Conservation (phyloP, 2,329 filamentous ascomycete species). For the Cordyceps cicadae region DNA sequence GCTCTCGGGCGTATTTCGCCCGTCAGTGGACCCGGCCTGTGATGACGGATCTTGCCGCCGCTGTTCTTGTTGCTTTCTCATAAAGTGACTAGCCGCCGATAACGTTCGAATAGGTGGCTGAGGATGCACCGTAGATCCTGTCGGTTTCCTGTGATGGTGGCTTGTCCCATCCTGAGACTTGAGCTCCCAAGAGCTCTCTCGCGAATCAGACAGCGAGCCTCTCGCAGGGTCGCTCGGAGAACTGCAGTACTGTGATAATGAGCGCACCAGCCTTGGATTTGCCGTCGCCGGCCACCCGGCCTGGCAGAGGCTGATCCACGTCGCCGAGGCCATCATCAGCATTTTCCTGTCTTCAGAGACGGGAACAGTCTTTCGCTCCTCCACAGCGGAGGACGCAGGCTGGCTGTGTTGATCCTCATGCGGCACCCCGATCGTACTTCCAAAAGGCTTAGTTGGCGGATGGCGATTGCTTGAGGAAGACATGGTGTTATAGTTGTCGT, state of each 20-base stretch:
- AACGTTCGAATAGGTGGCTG: conserved; percentile 16
- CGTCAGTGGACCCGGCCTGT: background rate
- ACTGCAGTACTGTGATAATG: conserved; percentile 19
- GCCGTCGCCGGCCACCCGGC: conserved; percentile 27
- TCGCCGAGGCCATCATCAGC: conserved; percentile 31
- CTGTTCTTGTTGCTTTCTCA: conserved; percentile 17
- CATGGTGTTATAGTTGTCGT: conserved; percentile 56
- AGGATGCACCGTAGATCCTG: background rate
- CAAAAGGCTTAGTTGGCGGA: conserved; percentile 34
- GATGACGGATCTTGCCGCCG: background rate
- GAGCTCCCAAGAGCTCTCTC: conserved; percentile 5
- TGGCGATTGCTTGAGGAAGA: conserved; percentile 40
- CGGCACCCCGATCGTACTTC: conserved; percentile 15
- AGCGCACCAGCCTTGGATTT: conserved; percentile 21
- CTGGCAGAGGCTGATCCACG: conserved; percentile 30
- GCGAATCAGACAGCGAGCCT: conserved; percentile 8
- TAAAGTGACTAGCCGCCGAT: conserved; percentile 20
- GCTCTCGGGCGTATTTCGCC: conserved; percentile 7
- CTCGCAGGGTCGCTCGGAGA: conserved; percentile 9
- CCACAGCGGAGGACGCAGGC: conserved; percentile 2
- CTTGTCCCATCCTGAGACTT: background rate
- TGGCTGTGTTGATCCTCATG: conserved; percentile 10
- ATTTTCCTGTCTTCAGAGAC: conserved; percentile 27
- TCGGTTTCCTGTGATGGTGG: conserved; percentile 1
- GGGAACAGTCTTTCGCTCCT: conserved; percentile 22